phyloP scores from a whole-genome alignment of 1,284 basidiomycete species.

The Serendipita sp. region DNA sequence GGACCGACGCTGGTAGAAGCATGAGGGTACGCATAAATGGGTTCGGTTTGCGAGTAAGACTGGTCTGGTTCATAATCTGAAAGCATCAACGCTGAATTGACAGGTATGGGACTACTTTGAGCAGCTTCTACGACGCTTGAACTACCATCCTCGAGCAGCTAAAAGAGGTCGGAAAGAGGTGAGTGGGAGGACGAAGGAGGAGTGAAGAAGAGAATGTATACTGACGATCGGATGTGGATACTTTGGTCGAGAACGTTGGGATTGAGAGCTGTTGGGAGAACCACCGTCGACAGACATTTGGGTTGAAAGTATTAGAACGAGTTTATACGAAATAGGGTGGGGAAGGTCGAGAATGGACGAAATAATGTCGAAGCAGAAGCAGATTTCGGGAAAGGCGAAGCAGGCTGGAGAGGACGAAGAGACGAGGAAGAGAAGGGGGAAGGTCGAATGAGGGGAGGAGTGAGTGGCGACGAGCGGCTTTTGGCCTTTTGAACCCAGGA shows the following conservation, averaged over 20 bases:
- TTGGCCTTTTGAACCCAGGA: too few relatives aligned
- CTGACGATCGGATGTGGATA: background rate
- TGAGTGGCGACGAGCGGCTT: too few relatives aligned
- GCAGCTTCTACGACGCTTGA: background rate
- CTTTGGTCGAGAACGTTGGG: background rate
- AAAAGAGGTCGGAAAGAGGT: too few relatives aligned
- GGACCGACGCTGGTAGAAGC: background rate
- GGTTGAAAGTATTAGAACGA: too few relatives aligned
- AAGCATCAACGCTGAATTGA: background rate
- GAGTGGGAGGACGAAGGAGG: too few relatives aligned
- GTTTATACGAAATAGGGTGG: too few relatives aligned
- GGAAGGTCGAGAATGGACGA: background rate
- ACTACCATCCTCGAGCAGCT: background rate
- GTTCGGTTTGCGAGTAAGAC: background rate
- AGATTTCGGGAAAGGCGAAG: background rate
- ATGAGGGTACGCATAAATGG: background rate
- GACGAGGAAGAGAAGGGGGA: too few relatives aligned
- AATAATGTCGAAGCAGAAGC: background rate
- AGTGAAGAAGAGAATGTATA: too few relatives aligned
- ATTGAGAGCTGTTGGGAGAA: background rate
- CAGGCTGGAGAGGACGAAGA: background rate
- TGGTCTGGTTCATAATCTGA: background rate
- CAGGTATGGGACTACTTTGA: background rate
- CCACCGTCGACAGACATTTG: background rate
- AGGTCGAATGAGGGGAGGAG: too few relatives aligned